Evolutionary conservation across 495 filamentous ascomycete genomes (phyloP).

Genomic region (Penicillium coprophilum): DNA sequence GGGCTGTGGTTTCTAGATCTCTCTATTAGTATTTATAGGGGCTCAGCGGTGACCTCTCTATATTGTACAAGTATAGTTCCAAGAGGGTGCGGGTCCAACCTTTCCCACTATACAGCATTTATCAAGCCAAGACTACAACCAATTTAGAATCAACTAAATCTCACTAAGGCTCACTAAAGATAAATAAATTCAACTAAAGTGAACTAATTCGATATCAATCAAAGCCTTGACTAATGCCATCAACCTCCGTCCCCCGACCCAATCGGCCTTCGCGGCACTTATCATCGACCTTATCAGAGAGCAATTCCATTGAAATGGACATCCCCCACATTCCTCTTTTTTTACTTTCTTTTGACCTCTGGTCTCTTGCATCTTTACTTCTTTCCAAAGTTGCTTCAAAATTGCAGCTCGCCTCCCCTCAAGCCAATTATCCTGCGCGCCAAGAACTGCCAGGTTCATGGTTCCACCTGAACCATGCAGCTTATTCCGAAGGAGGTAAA

Average conservation of each 20-base stretch:
- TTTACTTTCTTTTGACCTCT: not conserved
- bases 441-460: conserved; percentile 20
- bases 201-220: conserved; percentile 1
- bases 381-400: not conserved
- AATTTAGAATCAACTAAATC: conserved; percentile 1
- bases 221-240: conserved; percentile 28
- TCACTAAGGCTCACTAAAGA: not conserved
- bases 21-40: not conserved
- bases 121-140: not conserved
- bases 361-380: not conserved
- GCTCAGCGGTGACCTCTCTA: not conserved
- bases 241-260: conserved; percentile 18
- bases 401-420: no score
- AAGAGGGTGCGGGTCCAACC: not conserved
- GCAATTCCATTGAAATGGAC: conserved; percentile 8
- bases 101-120: not conserved
- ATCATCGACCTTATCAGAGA: conserved; percentile 21
- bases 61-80: not conserved
- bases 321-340: conserved; percentile 21
- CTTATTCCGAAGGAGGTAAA: conserved; percentile 81
- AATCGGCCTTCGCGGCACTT: conserved; percentile 28
- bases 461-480: conserved; percentile 61
- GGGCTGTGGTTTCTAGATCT: not conserved
- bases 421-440: conserved; percentile 12
- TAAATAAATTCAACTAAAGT: not conserved